Evolutionary conservation across 441 rosid genomes (phyloP), one percentile per base, ranked within the genome.

Genomic region (Adansonia madagascariensis): DNA sequence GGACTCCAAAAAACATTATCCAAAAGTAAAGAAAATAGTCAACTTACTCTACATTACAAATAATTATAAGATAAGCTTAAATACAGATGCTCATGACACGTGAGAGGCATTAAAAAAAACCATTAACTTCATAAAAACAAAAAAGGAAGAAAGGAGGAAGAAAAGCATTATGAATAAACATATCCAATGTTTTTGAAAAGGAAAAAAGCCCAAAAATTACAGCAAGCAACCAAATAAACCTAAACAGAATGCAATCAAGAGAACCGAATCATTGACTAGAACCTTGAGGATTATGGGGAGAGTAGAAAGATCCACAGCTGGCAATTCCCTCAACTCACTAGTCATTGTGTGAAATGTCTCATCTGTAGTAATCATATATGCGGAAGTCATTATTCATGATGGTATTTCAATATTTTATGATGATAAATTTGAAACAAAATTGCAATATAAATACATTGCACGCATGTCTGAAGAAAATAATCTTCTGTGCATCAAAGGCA

Each of bases 211-310:
- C 12, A 39, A 39, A 72, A 11, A 17, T 56, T 44, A 6, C 63
- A 20, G 18, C 55, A 15, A 47, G 20, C 10, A 50, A 68, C 8
- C 35, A 59, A 80, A n/a, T 41, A 71, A 65, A 64, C 8, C 24
- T 50, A 49, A 49, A 85, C 31, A 64, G 20, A 73, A 14, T 43
- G 41, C 65, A 44, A 53, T 39, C 53, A 15, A 76, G 22, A 60
- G 20, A 73, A 52, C 17, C 10, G 71, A 49, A 77, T 68, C 80
- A 63, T 44, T 80, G 17, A 71, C 78, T 67, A 75, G 50, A 81
- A 97, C 99, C 99, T 97, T 97, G 77, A 93, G 94, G 77, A 97
- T 86, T 80, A 92, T 78, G 69, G 95, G 98, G 80, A 97, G 99
- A 31, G 97, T 89, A 55, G 98, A 89, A 84, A 94, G 97, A 82